Percentiles rank a stretch among this genome's conserved stretches.
phyloP scores from a whole-genome alignment of 2,329 filamentous ascomycete species.

The Ceratocystis albifundus region DNA sequence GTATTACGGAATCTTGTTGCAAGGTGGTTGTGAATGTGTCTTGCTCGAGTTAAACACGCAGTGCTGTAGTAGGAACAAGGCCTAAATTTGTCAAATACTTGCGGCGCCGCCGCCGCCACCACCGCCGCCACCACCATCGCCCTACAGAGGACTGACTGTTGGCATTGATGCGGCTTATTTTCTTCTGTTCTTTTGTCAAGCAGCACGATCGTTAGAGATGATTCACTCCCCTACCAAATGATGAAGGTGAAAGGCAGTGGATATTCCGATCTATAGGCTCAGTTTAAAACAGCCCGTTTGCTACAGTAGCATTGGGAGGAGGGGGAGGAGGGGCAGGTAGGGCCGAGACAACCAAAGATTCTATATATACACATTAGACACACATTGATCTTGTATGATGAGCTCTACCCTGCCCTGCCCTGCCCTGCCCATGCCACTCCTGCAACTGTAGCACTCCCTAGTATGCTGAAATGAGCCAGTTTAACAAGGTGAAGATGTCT shows the following conservation, averaged over 20 bases:
- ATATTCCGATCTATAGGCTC: not conserved
- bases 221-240: not conserved
- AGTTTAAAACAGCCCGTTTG: constrained; percentile 5
- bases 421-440: not conserved
- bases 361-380: constrained; percentile 1
- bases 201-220: too few species aligned
- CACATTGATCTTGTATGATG: not conserved
- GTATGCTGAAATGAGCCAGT: too few species aligned
- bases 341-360: not conserved
- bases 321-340: not conserved
- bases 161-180: too few species aligned
- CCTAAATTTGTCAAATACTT: not conserved
- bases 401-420: not conserved
- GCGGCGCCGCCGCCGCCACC: not conserved
- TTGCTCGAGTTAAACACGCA: not conserved
- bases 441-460: not conserved
- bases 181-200: too few species aligned
- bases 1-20: not conserved
- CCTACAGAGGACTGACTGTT: too few species aligned
- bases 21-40: not conserved
- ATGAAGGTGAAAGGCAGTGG: not conserved
- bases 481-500: too few species aligned
- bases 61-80: not conserved
- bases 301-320: not conserved
- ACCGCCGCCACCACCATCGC: not conserved